These are phyloP conservation scores for Akanthomyces lecanii DNA, from an alignment of 2,329 filamentous ascomycete species.

Conservation along the genomic window DNA sequence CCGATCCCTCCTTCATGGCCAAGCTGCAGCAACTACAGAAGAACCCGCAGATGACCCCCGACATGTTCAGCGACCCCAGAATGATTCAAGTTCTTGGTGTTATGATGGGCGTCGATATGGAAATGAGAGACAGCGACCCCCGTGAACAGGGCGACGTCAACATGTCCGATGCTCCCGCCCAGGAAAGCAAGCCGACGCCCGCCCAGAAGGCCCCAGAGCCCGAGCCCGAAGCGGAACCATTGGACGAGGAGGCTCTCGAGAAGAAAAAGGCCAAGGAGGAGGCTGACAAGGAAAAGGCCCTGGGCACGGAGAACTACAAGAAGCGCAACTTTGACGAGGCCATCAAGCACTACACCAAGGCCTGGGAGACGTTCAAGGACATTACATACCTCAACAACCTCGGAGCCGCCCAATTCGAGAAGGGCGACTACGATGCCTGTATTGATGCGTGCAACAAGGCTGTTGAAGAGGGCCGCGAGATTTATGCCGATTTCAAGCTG, in stretches of 20 bases:
- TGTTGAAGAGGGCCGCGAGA: constrained; percentile 80
- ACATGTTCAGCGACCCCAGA: constrained; percentile 81
- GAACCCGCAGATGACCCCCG: constrained; percentile 74
- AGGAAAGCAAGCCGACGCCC: constrained; percentile 38
- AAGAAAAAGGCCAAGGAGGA: constrained; percentile 89
- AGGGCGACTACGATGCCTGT: constrained; percentile 84
- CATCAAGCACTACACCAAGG: constrained; percentile 89
- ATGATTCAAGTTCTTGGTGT: constrained; percentile 95
- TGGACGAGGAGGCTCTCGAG: constrained; percentile 78
- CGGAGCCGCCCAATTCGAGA: constrained; percentile 90
- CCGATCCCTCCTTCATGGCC: constrained; percentile 81
- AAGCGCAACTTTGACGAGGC: constrained; percentile 95
- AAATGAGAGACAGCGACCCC: constrained; percentile 37
- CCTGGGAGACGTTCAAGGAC: constrained; percentile 92
- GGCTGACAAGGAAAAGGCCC: constrained; percentile 89
- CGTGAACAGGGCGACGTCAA: constrained; percentile 55
- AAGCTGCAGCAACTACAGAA: constrained; percentile 79
- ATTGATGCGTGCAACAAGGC: constrained; percentile 86
- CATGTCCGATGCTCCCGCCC: constrained; percentile 64
- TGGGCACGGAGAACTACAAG: constrained; percentile 96
- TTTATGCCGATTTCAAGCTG: constrained; percentile 95
- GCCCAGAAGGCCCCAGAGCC: constrained; percentile 55
- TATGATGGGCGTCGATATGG: constrained; percentile 89
- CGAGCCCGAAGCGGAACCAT: constrained; percentile 59
- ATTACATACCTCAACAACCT: constrained; percentile 98